Conservation (phyloP, 768 basidiomycete species). For the Pisolithus tinctorius region DNA sequence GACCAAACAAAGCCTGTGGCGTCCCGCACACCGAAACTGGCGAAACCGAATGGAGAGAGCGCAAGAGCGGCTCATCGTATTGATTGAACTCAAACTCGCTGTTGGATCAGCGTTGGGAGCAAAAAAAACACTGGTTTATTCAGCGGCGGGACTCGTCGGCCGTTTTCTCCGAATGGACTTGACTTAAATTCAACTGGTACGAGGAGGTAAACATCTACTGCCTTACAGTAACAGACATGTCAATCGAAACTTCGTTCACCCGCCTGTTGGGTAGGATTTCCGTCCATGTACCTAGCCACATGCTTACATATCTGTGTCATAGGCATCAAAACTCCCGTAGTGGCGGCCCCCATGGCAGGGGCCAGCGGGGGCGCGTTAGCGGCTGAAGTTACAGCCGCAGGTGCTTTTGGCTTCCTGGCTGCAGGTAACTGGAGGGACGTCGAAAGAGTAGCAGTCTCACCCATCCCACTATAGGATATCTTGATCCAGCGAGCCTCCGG, state of each 20-base stretch:
- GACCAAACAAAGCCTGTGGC: slow-evolving; percentile 21
- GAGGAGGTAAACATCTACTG: neutral
- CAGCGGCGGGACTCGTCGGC: neutral
- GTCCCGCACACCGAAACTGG: neutral
- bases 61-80: too few species aligned
- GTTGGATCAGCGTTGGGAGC: neutral
- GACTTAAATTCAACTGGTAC: neutral
- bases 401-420: slow-evolving; percentile 73
- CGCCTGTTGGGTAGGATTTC: slow-evolving; percentile 40
- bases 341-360: slow-evolving; percentile 66
- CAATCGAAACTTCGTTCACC: slow-evolving; percentile 37
- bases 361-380: slow-evolving; percentile 58
- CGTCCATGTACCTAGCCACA: slow-evolving; percentile 1
- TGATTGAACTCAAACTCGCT: too few species aligned
- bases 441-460: neutral
- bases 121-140: neutral
- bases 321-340: slow-evolving; percentile 55
- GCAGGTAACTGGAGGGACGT: slow-evolving; percentile 35
- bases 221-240: slow-evolving; percentile 7
- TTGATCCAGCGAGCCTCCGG: slow-evolving; percentile 36
- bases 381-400: slow-evolving; percentile 55
- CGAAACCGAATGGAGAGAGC: too few species aligned
- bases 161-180: neutral
- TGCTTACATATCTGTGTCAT: neutral
- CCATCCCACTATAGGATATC: slow-evolving; percentile 37